Conservation (phyloP, 179 eudicot species). For the Vitellaria paradoxa region DNA sequence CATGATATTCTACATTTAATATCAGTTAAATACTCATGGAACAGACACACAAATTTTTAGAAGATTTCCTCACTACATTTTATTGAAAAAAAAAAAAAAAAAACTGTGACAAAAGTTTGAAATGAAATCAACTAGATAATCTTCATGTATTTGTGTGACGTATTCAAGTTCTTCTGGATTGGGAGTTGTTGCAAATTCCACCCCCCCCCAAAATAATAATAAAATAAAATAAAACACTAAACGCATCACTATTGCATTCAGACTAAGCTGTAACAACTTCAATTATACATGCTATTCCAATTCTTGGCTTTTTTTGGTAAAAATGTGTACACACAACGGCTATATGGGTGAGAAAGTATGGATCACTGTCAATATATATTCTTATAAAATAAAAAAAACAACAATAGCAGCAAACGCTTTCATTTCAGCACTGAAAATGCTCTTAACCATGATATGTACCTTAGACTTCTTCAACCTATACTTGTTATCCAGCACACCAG, state of each 20-base stretch:
- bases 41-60: neutral
- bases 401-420: neutral
- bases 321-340: too few relatives aligned
- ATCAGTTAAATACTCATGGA: neutral
- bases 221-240: too few relatives aligned
- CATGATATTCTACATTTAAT: neutral
- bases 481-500: conserved; percentile 98
- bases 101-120: neutral
- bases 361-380: neutral
- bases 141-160: neutral
- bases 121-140: neutral
- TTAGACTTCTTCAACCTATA: conserved; percentile 86
- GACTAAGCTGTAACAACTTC: neutral
- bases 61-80: neutral
- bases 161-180: too few relatives aligned
- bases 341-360: neutral
- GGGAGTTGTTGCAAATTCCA: too few relatives aligned
- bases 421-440: neutral
- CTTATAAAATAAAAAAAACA: neutral
- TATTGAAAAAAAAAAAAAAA: neutral
- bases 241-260: too few relatives aligned
- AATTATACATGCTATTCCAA: neutral
- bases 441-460: conserved; percentile 36
- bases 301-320: neutral
- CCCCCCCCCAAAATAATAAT: too few relatives aligned